These are phyloP conservation scores for Amborella trichopoda DNA, from an alignment of 164 flowering plant species.

Conservation along the genomic window DNA sequence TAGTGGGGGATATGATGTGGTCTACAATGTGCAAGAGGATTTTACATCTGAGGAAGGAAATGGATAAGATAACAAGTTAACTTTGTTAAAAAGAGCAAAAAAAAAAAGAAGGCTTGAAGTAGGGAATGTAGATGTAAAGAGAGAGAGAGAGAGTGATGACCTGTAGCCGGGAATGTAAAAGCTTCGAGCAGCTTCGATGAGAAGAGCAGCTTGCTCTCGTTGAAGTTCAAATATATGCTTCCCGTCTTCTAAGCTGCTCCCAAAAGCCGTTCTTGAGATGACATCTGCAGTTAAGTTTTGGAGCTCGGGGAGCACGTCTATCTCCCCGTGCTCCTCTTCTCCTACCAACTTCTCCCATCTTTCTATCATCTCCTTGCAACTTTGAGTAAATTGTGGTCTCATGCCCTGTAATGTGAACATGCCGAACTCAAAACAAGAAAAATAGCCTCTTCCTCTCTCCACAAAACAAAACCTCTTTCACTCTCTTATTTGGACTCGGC, in stretches of 20 bases:
- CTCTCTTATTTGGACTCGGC: too few species aligned
- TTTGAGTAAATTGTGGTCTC: slow-evolving; percentile 15
- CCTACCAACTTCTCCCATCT: slow-evolving; percentile 12
- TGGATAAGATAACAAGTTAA: too few species aligned
- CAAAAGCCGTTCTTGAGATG: slow-evolving; percentile 22
- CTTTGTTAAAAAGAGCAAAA: too few species aligned
- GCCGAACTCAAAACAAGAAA: neutral
- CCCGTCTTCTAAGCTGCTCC: slow-evolving; percentile 23
- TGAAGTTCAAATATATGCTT: slow-evolving; percentile 17
- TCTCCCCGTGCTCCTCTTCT: slow-evolving; percentile 6
- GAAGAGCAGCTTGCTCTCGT: slow-evolving; percentile 6
- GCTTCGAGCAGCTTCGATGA: neutral
- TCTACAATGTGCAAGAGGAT: too few species aligned
- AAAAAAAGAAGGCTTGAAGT: too few species aligned
- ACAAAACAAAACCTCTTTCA: neutral
- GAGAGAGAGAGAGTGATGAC: too few species aligned
- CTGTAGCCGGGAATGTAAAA: slow-evolving; percentile 21
- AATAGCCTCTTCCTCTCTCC: neutral
- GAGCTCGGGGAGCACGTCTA: slow-evolving; percentile 19
- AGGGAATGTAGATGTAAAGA: too few species aligned
- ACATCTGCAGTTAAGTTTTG: slow-evolving; percentile 18
- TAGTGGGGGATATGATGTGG: too few species aligned
- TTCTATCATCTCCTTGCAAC: slow-evolving; percentile 10
- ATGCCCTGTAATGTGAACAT: slow-evolving; percentile 11
- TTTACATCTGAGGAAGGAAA: too few species aligned